A percentile compares a stretch with the other conserved stretches of the same genome.
Evolutionary conservation across 2,329 filamentous ascomycete species (phyloP).

Genomic region (Cytospora mali): DNA sequence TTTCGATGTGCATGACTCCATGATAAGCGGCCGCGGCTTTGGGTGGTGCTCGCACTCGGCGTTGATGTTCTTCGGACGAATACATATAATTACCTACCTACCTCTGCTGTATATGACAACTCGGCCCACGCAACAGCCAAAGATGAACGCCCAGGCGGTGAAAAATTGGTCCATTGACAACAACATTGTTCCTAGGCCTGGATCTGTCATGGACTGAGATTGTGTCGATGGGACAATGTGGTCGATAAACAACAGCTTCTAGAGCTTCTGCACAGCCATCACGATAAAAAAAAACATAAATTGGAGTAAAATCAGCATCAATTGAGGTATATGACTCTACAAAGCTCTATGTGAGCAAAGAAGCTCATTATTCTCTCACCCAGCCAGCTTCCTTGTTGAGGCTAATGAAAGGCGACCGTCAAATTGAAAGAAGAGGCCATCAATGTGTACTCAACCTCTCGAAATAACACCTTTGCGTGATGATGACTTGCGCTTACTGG

Average conservation of each 20-base stretch:
- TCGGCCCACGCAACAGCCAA: too few relatives aligned
- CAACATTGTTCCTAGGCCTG: too few relatives aligned
- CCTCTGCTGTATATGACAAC: too few relatives aligned
- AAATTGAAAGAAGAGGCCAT: not conserved
- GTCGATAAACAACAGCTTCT: not conserved
- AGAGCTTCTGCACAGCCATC: not conserved
- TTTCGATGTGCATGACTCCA: too few relatives aligned
- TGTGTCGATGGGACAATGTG: too few relatives aligned
- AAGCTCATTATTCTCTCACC: not conserved
- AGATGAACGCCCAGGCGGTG: too few relatives aligned
- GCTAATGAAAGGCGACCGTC: not conserved
- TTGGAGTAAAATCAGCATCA: not conserved
- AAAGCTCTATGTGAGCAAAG: not conserved
- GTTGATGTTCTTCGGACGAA: too few relatives aligned
- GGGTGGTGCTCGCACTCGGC: too few relatives aligned
- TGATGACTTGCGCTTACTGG: slow-evolving; percentile 3
- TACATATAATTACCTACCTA: too few relatives aligned
- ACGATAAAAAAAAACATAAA: not conserved
- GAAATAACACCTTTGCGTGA: not conserved
- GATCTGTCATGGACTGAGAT: too few relatives aligned
- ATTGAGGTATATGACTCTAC: not conserved
- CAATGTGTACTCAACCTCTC: not conserved
- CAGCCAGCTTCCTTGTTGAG: not conserved
- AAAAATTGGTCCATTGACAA: too few relatives aligned
- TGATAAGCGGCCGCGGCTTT: too few relatives aligned